Evolutionary conservation across 1,284 basidiomycete species (phyloP).

Genomic region (Ceratobasidium sp.): DNA sequence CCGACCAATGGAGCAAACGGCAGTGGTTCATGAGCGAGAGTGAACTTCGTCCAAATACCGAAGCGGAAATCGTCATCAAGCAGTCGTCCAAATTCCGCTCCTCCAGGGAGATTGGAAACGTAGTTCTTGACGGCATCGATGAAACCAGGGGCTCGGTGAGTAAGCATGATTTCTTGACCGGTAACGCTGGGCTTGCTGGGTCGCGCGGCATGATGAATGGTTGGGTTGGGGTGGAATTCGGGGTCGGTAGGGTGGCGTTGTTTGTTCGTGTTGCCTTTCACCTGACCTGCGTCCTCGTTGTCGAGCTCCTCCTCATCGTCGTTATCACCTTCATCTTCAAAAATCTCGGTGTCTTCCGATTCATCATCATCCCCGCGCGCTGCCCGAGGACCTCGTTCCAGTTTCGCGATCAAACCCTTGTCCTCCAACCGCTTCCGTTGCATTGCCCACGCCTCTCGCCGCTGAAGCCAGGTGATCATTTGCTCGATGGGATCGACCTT

Average conservation of each 20-base stretch:
- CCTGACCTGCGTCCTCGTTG: background rate
- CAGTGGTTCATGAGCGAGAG: background rate
- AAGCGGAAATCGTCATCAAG: background rate
- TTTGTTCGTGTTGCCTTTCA: too few species aligned
- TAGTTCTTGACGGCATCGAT: background rate
- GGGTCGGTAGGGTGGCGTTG: background rate
- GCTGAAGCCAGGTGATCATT: slow-evolving; percentile 28
- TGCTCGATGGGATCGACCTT: slow-evolving; percentile 13
- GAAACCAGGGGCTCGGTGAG: slow-evolving; percentile 3
- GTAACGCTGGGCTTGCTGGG: background rate
- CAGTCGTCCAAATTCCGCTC: background rate
- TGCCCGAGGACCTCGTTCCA: background rate
- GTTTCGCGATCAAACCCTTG: background rate
- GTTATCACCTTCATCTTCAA: background rate
- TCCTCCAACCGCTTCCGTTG: background rate
- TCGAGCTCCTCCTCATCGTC: too few species aligned
- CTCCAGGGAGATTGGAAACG: background rate
- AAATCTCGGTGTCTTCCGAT: background rate
- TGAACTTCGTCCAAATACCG: background rate
- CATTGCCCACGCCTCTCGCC: slow-evolving; percentile 15
- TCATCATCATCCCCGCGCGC: background rate
- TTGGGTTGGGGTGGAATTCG: background rate
- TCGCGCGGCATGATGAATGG: background rate
- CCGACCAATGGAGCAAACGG: slow-evolving; percentile 8
- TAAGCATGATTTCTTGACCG: background rate